Percentiles rank a stretch among this genome's conserved stretches.
phyloP scores from a whole-genome alignment of 257 asterid species.

The Solanum corneliomulleri region DNA sequence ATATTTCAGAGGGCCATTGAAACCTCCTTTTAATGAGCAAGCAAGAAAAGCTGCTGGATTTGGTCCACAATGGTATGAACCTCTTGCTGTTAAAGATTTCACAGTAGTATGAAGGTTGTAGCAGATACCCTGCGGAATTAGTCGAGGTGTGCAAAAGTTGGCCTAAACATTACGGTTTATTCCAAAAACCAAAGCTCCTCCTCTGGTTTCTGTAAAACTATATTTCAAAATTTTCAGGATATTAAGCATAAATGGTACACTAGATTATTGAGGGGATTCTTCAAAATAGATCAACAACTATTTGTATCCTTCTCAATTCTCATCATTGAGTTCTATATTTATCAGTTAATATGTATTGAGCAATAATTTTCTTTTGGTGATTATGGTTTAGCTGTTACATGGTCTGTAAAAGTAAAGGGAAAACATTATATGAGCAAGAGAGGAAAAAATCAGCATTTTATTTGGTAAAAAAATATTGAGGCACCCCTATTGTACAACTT shows the following conservation, averaged over 20 bases:
- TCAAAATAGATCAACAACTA: background rate
- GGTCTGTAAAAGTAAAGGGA: background rate
- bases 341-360: background rate
- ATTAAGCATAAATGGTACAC: background rate
- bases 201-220: background rate
- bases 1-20: constrained; percentile 80
- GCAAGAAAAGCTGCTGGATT: constrained; percentile 91
- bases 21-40: constrained; percentile 82
- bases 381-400: background rate
- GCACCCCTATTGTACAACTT: background rate
- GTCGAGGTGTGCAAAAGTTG: background rate
- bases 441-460: background rate
- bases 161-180: background rate
- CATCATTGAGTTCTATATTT: background rate
- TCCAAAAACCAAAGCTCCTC: background rate
- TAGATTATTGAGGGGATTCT: background rate
- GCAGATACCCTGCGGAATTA: background rate
- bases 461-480: background rate
- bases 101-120: background rate
- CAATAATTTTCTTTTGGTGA: background rate
- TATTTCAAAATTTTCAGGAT: background rate
- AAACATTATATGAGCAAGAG: background rate
- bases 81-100: constrained; percentile 58
- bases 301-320: background rate
- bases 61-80: constrained; percentile 86